Conservation (phyloP, 2,329 filamentous ascomycete genomes). For the Periconia sp. region DNA sequence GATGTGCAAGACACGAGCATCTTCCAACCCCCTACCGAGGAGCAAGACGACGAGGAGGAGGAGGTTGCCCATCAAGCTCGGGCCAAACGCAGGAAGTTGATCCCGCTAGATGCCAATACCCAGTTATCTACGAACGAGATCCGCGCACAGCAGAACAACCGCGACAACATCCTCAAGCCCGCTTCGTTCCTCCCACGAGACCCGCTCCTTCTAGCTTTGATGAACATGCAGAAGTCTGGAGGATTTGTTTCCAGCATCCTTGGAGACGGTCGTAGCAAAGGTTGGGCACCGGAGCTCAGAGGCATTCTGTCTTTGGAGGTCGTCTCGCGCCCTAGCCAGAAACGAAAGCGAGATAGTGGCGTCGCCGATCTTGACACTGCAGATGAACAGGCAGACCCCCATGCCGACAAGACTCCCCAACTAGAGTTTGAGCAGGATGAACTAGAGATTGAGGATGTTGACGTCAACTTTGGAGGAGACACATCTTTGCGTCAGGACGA, state of each 20-base stretch:
- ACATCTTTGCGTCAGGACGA: constrained; percentile 26
- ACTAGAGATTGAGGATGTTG: constrained; percentile 51
- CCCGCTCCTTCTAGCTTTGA: constrained; percentile 81
- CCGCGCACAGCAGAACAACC: constrained; percentile 84
- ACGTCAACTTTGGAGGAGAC: constrained; percentile 51
- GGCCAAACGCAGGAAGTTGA: constrained; percentile 78
- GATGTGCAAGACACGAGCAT: constrained; percentile 53
- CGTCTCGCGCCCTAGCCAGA: constrained; percentile 78
- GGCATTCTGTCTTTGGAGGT: constrained; percentile 90
- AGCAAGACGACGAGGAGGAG: constrained; percentile 63
- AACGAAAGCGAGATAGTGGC: constrained; percentile 91
- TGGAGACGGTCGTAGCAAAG: constrained; percentile 75
- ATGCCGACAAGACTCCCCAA: constrained; percentile 69
- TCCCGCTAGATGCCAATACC: constrained; percentile 81
- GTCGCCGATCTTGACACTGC: constrained; percentile 79
- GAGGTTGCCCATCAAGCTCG: constrained; percentile 68
- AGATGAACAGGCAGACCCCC: constrained; percentile 60
- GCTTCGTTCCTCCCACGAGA: constrained; percentile 86
- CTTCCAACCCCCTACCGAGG: constrained; percentile 43
- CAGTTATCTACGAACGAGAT: constrained; percentile 79
- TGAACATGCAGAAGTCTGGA: constrained; percentile 90
- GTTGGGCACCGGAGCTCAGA: constrained; percentile 90
- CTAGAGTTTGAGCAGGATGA: constrained; percentile 62
- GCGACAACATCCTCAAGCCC: constrained; percentile 82
- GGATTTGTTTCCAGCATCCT: constrained; percentile 89